Conservation (phyloP, 2,329 filamentous ascomycete genomes). For the Trichoderma atrobrunneum region DNA sequence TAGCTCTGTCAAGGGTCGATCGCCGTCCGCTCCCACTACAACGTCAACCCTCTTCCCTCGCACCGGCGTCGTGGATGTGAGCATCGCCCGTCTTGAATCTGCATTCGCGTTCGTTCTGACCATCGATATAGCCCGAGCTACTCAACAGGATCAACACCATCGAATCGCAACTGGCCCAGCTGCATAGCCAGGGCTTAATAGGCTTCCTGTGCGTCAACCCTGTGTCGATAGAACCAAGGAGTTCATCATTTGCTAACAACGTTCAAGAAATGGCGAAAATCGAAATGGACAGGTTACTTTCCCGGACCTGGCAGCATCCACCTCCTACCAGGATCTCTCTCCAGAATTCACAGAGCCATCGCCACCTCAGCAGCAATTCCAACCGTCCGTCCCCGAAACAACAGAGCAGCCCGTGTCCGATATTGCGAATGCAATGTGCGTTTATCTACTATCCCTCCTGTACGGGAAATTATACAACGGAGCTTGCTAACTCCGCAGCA, state of each 20-base stretch:
- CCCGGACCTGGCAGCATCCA: slow-evolving; percentile 1
- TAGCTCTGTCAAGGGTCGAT: neutral
- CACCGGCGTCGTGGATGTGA: slow-evolving; percentile 13
- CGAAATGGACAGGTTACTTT: neutral
- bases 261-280: slow-evolving; percentile 1
- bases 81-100: neutral
- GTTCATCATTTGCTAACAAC: neutral
- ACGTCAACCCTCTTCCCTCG: slow-evolving; percentile 8
- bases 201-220: slow-evolving; percentile 5
- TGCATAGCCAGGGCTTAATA: slow-evolving; percentile 9
- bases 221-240: too few relatives aligned
- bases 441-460: neutral
- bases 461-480: too few relatives aligned
- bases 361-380: slow-evolving; percentile 5
- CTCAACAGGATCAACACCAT: slow-evolving; percentile 15
- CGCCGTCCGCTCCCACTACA: neutral
- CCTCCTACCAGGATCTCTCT: neutral
- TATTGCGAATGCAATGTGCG: slow-evolving; percentile 3
- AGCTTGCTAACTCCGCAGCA: neutral
- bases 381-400: neutral
- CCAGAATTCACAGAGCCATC: slow-evolving; percentile 11
- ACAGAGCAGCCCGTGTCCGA: neutral
- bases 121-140: slow-evolving; percentile 3
- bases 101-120: neutral
- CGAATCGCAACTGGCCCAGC: slow-evolving; percentile 11